These are phyloP conservation scores for Populus euphratica DNA, from an alignment of 345 rosid species.

Conservation along the genomic window DNA sequence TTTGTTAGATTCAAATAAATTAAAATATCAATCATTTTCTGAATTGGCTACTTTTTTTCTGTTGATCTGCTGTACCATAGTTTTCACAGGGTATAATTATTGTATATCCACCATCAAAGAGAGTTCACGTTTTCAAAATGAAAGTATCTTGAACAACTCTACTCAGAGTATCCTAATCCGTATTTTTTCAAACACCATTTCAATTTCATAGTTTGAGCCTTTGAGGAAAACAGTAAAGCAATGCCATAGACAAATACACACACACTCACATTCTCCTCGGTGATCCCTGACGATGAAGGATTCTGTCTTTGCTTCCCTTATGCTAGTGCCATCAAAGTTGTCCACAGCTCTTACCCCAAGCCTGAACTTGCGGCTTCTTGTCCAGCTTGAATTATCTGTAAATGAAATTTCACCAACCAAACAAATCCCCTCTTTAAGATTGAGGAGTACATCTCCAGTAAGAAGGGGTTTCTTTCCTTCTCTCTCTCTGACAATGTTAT, in stretches of 20 bases:
- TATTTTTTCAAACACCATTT: neutral
- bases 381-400: slow-evolving; percentile 99
- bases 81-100: slow-evolving; percentile 1
- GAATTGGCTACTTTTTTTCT: neutral
- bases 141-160: neutral
- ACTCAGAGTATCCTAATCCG: neutral
- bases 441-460: slow-evolving; percentile 61
- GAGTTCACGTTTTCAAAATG: neutral
- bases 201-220: neutral
- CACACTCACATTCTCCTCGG: slow-evolving; percentile 88
- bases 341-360: slow-evolving; percentile 81
- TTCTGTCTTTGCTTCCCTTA: slow-evolving; percentile 77
- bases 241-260: neutral
- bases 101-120: neutral
- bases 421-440: slow-evolving; percentile 68
- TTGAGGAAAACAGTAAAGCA: slow-evolving; percentile 7
- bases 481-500: slow-evolving; percentile 87
- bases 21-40: neutral
- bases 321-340: slow-evolving; percentile 49
- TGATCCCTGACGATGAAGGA: slow-evolving; percentile 97
- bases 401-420: slow-evolving; percentile 69
- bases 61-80: neutral
- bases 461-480: slow-evolving; percentile 95
- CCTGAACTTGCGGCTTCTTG: slow-evolving; percentile 94
- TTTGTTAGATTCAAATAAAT: neutral